Evolutionary conservation across 352 stramenopile species (phyloP), one percentile per base, ranked within the genome.

Genomic region (Peronospora belbahrii): DNA sequence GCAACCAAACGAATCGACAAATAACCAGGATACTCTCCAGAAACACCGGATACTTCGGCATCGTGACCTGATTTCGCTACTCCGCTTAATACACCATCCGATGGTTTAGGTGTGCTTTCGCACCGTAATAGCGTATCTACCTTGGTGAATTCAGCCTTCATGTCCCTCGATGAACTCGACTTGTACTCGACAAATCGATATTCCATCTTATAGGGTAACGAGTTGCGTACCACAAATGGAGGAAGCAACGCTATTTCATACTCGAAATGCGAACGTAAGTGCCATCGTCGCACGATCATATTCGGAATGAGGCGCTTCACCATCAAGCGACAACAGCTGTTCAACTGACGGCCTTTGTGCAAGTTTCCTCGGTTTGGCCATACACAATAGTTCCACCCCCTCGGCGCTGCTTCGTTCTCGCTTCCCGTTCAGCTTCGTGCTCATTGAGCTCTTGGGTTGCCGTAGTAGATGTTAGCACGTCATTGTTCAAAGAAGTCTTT

Each of bases 171-270:
- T 4, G 67, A 65, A 30, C 62, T 83, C 19, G 59, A 52, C 38
- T 83, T 83, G 65, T 94, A 91, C 45, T 91, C 79, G 1, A 90
- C 59, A 48, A 91, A 90, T 1, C 75, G 73, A 52, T 88, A 91
- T 37, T 94, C 77, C 34, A 94, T 62, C 37, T 77, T 68, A 53
- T 94, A 94, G 18, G 82, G 82, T 20, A 94, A 51, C 31, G 82
- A 86, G 50, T 94, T 94, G n/a, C 77, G 82, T 17, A 94, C 66
- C 7, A 91, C 75, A 42, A 94, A 88, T 15, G 74, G 63, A 43
- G 82, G 74, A 8, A 90, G 24, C 9, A 94, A 47, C 4, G 74
- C 76, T 4, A 91, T 49, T 52, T 94, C 82, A 73, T 73, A 94
- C 43, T 91, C 75, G 27, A 91, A 80, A 46, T 87, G 67, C 3